Evolutionary conservation across 2,329 filamentous ascomycete genomes (phyloP).

Genomic region (Fusarium austroafricanum): DNA sequence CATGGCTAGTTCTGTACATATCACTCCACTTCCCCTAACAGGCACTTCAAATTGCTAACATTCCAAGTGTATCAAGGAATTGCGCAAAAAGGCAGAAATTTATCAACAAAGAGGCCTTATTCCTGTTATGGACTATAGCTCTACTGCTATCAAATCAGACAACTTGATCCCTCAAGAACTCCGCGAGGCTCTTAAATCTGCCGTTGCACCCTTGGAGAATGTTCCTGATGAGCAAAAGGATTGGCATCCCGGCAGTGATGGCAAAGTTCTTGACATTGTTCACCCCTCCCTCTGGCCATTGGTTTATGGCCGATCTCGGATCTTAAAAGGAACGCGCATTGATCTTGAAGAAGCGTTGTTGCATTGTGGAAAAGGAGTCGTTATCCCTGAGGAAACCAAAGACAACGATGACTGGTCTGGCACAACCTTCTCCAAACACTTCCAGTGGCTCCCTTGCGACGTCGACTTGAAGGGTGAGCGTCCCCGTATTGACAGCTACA

Average conservation of each 20-base stretch:
- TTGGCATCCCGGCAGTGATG: conserved; percentile 39
- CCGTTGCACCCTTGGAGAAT: conserved; percentile 61
- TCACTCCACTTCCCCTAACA: background rate
- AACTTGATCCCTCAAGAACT: conserved; percentile 43
- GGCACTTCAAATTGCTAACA: conserved; percentile 5
- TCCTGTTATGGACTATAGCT: conserved; percentile 50
- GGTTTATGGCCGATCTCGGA: conserved; percentile 44
- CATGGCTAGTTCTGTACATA: conserved; percentile 49
- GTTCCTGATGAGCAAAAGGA: conserved; percentile 59
- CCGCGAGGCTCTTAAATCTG: conserved; percentile 54
- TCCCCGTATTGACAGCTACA: conserved; percentile 60
- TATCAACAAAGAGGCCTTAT: conserved; percentile 51
- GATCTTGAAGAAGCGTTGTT: conserved; percentile 54
- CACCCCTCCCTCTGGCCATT: conserved; percentile 44
- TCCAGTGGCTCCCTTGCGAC: conserved; percentile 64
- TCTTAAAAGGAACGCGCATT: conserved; percentile 50
- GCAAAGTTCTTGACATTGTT: conserved; percentile 37
- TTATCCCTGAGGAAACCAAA: conserved; percentile 35
- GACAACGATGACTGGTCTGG: background rate
- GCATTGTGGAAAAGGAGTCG: conserved; percentile 49
- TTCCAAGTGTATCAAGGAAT: conserved; percentile 49
- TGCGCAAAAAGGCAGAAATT: conserved; percentile 49
- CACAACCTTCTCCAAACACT: conserved; percentile 36
- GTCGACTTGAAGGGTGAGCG: conserved; percentile 54
- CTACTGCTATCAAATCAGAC: conserved; percentile 53